Evolutionary conservation across 345 rosid species (phyloP), one percentile per base, ranked within the genome.

Genomic region (Euphorbia lathyris): DNA sequence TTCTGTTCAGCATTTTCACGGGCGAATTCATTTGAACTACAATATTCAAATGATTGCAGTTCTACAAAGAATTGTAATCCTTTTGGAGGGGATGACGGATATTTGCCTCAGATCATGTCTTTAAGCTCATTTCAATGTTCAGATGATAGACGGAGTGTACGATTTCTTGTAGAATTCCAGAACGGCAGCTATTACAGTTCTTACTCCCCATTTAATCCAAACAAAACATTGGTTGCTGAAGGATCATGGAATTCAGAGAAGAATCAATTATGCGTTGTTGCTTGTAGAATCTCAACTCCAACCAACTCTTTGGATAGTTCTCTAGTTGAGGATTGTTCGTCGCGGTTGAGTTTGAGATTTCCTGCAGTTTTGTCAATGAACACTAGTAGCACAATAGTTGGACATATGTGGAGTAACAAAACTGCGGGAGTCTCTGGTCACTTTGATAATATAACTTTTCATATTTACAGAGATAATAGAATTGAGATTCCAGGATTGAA

Each of bases 341-440:
- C 73, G 27, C 64, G 72, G 67, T 13, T 81, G 80, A 76, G 66
- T 55, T 36, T 78, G 58, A 69, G 82, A 53, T 81, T 81, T 72
- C 82, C 85, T 11, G 47, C 82, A 8, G 51, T 76, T 50, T 76
- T 77, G 80, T 78, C 85, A 43, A 72, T 78, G 11, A 64, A 71
- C 62, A 52, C 63, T 34, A 57, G 59, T 3, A 70, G 57, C 38
- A 2, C 40, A 64, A 62, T 47, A 25, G 61, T 48, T 11, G 85
- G 80, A n/a, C 17, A 76, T 43, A 63, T 78, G 51, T 70, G 76
- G 80, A 76, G 82, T 22, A 64, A 19, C 57, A 70, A 70, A 61
- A 0, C 59, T 45, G 52, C 4, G 23, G 42, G 34, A 5, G 72
- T 63, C 36, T 17, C 19, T 0, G 79, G 73, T 20, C 70, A 69